Conservation (phyloP, 768 basidiomycete genomes). For the Mycena sanguinolenta region DNA sequence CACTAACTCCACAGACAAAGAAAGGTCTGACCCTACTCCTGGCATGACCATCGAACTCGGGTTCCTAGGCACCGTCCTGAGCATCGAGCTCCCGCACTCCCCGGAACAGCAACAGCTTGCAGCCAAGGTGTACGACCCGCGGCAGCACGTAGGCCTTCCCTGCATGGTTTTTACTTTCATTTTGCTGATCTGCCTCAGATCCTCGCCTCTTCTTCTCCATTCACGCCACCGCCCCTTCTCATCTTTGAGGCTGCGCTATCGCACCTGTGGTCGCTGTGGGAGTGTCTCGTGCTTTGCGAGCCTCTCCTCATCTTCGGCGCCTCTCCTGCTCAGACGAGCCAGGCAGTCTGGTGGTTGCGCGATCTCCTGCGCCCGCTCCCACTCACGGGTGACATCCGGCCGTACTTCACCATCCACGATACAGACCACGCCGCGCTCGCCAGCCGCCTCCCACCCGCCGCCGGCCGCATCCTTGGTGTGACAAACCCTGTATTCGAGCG, state of each 20-base stretch:
- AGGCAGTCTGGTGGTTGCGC: constrained; percentile 92
- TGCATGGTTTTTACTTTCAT: background rate
- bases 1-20: constrained; percentile 56
- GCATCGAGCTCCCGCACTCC: constrained; percentile 77
- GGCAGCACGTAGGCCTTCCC: constrained; percentile 58
- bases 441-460: constrained; percentile 84
- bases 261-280: constrained; percentile 91
- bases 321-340: constrained; percentile 85
- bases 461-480: constrained; percentile 84
- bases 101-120: constrained; percentile 81
- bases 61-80: constrained; percentile 83
- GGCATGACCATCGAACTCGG: constrained; percentile 83
- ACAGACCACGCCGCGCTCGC: constrained; percentile 82
- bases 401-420: constrained; percentile 98
- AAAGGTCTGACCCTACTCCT: constrained; percentile 82
- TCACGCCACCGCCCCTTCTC: constrained; percentile 67
- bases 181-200: constrained; percentile 58
- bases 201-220: constrained; percentile 73
- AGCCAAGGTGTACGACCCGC: constrained; percentile 67
- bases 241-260: constrained; percentile 75
- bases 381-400: constrained; percentile 78
- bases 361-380: constrained; percentile 87
- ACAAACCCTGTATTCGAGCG: constrained; percentile 91
- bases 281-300: constrained; percentile 92
- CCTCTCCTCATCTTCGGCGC: constrained; percentile 88